phyloP scores from a whole-genome alignment of 371 early-diverging fungal genomes.

The Edhazardia aedis region DNA sequence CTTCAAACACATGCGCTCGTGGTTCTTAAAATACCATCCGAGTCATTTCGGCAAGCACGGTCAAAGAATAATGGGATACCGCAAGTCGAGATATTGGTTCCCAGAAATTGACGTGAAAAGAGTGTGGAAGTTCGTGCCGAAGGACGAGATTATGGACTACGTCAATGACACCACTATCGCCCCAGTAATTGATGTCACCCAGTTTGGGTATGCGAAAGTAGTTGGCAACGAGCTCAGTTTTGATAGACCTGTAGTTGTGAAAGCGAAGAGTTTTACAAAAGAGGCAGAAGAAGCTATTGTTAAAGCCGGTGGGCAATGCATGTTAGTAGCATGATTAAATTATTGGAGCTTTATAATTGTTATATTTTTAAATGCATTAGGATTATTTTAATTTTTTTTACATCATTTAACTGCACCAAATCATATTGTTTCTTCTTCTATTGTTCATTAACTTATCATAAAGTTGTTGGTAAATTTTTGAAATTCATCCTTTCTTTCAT shows the following conservation, averaged over 20 bases:
- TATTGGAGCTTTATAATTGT: no score
- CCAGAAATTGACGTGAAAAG: slow-evolving; percentile 72
- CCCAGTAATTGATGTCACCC: slow-evolving; percentile 42
- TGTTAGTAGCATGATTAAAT: no score
- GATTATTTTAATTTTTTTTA: no score
- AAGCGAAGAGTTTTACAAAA: slow-evolving; percentile 72
- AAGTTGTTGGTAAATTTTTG: no score
- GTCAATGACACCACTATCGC: slow-evolving; percentile 58
- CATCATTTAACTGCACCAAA: no score
- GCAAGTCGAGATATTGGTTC: slow-evolving; percentile 64
- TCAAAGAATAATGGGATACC: slow-evolving; percentile 91
- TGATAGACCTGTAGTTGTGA: slow-evolving; percentile 74
- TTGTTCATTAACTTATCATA: no score
- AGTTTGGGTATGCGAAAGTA: slow-evolving; percentile 75
- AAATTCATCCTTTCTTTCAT: no score
- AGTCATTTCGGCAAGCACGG: slow-evolving; percentile 99
- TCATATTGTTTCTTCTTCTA: no score
- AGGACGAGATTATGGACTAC: slow-evolving; percentile 62
- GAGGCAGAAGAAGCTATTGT: slow-evolving; percentile 92
- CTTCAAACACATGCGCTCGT: slow-evolving; percentile 93
- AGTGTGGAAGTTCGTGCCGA: slow-evolving; percentile 72
- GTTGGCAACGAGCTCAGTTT: slow-evolving; percentile 64
- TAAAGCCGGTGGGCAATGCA: slow-evolving; percentile 63
- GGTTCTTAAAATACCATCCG: slow-evolving; percentile 98
- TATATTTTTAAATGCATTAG: no score